Base-by-base conservation (phyloP, 768 basidiomycete species). In the Asterophora parasitica region DNA sequence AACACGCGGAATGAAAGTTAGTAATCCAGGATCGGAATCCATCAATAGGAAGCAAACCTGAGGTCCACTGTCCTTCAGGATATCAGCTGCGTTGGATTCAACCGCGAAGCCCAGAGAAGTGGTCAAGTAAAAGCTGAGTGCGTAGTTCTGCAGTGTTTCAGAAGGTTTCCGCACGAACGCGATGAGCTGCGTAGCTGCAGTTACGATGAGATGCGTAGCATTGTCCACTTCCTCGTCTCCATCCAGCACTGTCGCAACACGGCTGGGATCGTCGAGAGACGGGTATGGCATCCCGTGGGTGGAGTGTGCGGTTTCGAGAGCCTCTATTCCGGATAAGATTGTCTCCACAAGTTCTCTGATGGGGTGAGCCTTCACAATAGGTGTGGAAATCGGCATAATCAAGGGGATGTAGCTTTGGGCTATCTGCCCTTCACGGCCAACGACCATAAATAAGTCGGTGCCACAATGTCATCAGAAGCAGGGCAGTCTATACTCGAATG, bases 141-240 rank as follows among this genome's bases (percentile, higher is more conserved):
- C 12, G 16, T 44, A 34, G 11, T 20, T 13, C 32, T 44, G 43
- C 17, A 44, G 13, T 10, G 32, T 46, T 15, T 38, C 35, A 5
- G 28, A 26, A 13, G 35, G 44, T 16, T n/a, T 27, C 4, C 35
- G 3, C 3, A n/a, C 35, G 16, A 27, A 11, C 3, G 35, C 44
- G 3, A 46, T 36, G 23, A 46, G 43, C 11, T 44, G 43, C 4
- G 43, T n/a, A 8, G 43, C 43, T 19, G 43, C 43, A 4, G 31
- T 20, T 12, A 35, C 32, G 31, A 44, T 44, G 4, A 44, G 32
- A 2, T 23, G 32, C 8, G 31, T 34, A 3, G 43, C 32, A 19
- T 34, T 7, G n/a, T 11, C 43, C 8, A 44, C 9, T 3, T 11
- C 13, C 16, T 30, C 7, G 17, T 44, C 43, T 11, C 11, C 9